Conservation (phyloP, 2,329 filamentous ascomycete genomes). For the Colletotrichum sp. region DNA sequence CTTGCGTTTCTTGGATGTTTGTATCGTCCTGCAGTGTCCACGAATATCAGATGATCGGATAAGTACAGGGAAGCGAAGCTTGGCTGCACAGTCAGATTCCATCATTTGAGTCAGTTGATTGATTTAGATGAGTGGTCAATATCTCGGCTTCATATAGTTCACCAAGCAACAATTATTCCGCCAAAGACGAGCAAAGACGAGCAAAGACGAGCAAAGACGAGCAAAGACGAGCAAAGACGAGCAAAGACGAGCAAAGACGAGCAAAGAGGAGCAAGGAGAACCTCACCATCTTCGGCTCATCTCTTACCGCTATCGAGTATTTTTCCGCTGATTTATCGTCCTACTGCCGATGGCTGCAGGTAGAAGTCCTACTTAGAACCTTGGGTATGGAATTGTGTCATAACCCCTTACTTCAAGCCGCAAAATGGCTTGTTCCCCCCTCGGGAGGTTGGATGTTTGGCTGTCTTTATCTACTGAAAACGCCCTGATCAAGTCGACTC, state of each 20-base stretch:
- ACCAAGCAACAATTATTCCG: not conserved
- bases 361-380: not conserved
- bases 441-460: not conserved
- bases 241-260: not conserved
- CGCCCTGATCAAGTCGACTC: not conserved
- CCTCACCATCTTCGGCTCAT: not conserved
- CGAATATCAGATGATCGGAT: not conserved
- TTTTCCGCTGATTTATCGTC: not conserved
- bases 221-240: not conserved
- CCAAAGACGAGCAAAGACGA: not conserved
- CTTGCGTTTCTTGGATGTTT: not conserved
- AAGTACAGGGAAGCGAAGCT: not conserved
- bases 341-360: not conserved
- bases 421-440: not conserved
- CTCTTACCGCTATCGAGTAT: not conserved
- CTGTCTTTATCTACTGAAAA: not conserved
- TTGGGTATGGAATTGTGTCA: not conserved
- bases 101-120: not conserved
- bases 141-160: not conserved
- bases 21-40: not conserved
- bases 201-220: not conserved
- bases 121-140: not conserved
- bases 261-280: not conserved
- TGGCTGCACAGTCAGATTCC: not conserved
- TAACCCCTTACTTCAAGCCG: not conserved